Percentiles rank a stretch among this genome's conserved stretches.
These are phyloP conservation scores for Chlorella variabilis DNA, from an alignment of 163 green algal genomes.

Conservation along the genomic window DNA sequence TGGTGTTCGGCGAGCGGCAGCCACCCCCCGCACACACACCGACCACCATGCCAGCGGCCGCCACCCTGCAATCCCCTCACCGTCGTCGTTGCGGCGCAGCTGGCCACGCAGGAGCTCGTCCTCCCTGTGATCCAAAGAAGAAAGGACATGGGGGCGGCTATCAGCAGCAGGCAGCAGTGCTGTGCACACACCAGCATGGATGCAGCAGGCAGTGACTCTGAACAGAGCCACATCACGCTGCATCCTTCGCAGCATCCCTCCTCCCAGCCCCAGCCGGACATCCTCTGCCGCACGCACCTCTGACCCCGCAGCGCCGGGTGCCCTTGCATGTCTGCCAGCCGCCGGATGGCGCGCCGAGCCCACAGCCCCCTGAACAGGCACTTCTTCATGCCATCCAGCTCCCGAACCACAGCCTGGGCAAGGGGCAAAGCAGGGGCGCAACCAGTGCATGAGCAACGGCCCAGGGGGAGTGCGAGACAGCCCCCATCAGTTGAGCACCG, in stretches of 20 bases:
- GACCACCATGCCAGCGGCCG: too few relatives aligned
- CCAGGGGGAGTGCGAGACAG: too few relatives aligned
- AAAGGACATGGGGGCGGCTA: not conserved
- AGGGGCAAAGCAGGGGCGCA: not conserved
- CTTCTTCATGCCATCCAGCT: conserved; percentile 24
- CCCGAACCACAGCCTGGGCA: conserved; percentile 8
- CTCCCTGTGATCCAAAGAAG: not conserved
- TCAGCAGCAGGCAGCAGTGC: not conserved
- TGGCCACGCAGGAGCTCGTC: conserved; percentile 18
- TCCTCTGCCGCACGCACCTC: not conserved
- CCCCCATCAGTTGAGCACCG: too few relatives aligned
- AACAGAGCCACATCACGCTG: too few relatives aligned
- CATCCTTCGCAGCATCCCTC: not conserved
- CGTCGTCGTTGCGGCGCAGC: conserved; percentile 25
- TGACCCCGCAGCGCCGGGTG: conserved; percentile 2
- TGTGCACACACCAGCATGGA: too few relatives aligned
- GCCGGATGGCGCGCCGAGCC: not conserved
- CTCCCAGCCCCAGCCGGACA: too few relatives aligned
- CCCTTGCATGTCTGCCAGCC: conserved; percentile 9
- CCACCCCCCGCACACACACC: too few relatives aligned
- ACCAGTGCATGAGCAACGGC: too few relatives aligned
- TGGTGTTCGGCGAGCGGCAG: too few relatives aligned
- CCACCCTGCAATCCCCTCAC: too few relatives aligned
- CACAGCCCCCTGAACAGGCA: conserved; percentile 25
- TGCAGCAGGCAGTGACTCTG: too few relatives aligned